Evolutionary conservation across 495 filamentous ascomycete species (phyloP).

Genomic region (Penicillium lagena): DNA sequence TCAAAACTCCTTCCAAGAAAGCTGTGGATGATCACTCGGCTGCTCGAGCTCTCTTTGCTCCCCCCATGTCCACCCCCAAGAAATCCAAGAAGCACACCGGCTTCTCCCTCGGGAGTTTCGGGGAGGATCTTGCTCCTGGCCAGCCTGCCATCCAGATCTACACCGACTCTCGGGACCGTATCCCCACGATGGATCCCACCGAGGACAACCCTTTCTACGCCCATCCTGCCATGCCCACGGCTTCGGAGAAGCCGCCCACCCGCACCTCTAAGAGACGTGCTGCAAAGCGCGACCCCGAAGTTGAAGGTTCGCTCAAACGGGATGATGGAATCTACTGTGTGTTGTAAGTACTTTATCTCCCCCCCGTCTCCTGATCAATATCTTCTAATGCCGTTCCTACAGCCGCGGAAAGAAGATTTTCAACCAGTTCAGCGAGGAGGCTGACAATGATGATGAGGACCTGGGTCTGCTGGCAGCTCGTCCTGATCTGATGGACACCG

Average conservation of each 20-base stretch:
- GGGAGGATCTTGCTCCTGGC: slow-evolving; percentile 40
- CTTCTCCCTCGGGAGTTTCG: slow-evolving; percentile 64
- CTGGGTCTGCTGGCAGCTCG: slow-evolving; percentile 34
- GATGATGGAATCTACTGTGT: slow-evolving; percentile 77
- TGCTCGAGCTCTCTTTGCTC: slow-evolving; percentile 71
- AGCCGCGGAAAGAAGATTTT: slow-evolving; percentile 91
- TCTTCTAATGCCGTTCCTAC: slow-evolving; percentile 18
- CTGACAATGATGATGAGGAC: slow-evolving; percentile 42
- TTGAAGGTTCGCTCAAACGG: slow-evolving; percentile 45
- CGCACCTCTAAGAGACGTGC: slow-evolving; percentile 45
- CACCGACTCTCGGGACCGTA: slow-evolving; percentile 81
- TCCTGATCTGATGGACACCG: slow-evolving; percentile 28
- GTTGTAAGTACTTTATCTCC: slow-evolving; percentile 60
- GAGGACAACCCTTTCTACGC: slow-evolving; percentile 72
- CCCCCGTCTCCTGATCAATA: not conserved
- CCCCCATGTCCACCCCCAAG: slow-evolving; percentile 34
- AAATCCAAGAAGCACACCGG: slow-evolving; percentile 51
- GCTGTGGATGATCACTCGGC: slow-evolving; percentile 54
- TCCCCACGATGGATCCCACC: slow-evolving; percentile 62
- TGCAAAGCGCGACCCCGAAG: not conserved
- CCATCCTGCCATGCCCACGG: slow-evolving; percentile 25
- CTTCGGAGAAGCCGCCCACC: slow-evolving; percentile 19
- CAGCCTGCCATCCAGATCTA: slow-evolving; percentile 63
- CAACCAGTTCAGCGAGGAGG: slow-evolving; percentile 45
- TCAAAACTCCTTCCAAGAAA: slow-evolving; percentile 67